phyloP scores from a whole-genome alignment of 768 basidiomycete genomes.

The Ephemerocybe angulata region DNA sequence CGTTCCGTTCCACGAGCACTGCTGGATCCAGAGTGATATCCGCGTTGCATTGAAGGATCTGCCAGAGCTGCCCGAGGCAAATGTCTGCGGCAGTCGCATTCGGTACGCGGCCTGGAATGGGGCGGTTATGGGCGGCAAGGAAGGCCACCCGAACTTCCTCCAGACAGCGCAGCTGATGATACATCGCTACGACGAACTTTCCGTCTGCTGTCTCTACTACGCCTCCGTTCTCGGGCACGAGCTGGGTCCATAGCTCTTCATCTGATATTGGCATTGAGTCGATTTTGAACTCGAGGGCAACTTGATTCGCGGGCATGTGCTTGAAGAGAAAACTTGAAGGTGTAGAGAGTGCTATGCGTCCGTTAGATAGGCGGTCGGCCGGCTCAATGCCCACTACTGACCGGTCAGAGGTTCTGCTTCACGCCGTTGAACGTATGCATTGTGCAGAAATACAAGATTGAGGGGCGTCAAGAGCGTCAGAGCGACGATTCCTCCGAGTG shows the following conservation, averaged over 20 bases:
- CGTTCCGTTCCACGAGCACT: background rate
- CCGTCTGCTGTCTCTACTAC: background rate
- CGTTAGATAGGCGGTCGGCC: too few species aligned
- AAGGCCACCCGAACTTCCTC: background rate
- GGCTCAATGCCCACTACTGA: too few species aligned
- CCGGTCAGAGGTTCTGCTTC: too few species aligned
- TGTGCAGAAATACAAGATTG: too few species aligned
- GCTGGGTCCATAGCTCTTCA: background rate
- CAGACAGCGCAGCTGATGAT: background rate
- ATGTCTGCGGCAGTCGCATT: background rate
- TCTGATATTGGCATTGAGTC: background rate
- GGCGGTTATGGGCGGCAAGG: background rate
- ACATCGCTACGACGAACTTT: background rate
- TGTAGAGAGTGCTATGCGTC: too few species aligned
- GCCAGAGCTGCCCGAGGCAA: conserved; percentile 1
- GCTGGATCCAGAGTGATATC: background rate
- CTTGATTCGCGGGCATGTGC: background rate
- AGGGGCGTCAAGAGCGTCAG: too few species aligned
- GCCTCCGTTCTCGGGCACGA: background rate
- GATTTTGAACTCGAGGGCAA: background rate
- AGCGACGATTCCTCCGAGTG: too few species aligned
- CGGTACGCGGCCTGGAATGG: background rate
- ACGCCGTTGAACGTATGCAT: too few species aligned
- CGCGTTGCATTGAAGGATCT: background rate
- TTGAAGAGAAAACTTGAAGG: background rate